These are phyloP conservation scores for Diaporthe sp. DNA, from an alignment of 2,329 filamentous ascomycete genomes.

Conservation along the genomic window DNA sequence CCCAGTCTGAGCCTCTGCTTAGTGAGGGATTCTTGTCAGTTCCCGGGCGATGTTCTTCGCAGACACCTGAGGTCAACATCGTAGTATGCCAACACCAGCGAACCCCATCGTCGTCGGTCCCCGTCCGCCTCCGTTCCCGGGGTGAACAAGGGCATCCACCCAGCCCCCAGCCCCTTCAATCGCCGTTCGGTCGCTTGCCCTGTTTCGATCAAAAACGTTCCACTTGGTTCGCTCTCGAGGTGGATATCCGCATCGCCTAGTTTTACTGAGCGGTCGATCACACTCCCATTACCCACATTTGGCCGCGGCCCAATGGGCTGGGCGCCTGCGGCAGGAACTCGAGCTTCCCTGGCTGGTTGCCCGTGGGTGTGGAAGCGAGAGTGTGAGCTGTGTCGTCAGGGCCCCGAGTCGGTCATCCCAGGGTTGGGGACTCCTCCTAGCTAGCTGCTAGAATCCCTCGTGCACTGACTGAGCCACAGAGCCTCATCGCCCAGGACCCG, in stretches of 20 bases:
- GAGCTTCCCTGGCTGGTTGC: neutral
- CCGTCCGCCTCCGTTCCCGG: neutral
- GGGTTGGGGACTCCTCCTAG: neutral
- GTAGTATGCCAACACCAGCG: neutral
- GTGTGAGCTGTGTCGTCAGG: neutral
- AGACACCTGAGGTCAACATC: neutral
- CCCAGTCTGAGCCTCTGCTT: too few species aligned
- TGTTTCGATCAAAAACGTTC: constrained; percentile 4
- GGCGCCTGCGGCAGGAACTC: neutral
- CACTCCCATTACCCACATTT: neutral
- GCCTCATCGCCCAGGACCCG: neutral
- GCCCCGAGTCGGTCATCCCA: neutral
- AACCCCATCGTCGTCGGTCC: neutral
- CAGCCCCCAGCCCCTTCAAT: constrained; percentile 14
- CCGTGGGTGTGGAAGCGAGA: too few species aligned
- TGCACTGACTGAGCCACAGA: neutral
- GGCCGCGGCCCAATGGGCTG: constrained; percentile 11
- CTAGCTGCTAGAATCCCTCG: neutral
- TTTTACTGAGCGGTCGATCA: constrained; percentile 24
- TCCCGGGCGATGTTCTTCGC: neutral
- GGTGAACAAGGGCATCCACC: neutral
- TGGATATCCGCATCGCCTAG: constrained; percentile 6
- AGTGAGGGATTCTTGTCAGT: too few species aligned
- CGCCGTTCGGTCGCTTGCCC: neutral
- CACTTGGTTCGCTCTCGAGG: constrained; percentile 16